Evolutionary conservation across 75 land plant species (phyloP).

Genomic region (Pinus taeda): DNA sequence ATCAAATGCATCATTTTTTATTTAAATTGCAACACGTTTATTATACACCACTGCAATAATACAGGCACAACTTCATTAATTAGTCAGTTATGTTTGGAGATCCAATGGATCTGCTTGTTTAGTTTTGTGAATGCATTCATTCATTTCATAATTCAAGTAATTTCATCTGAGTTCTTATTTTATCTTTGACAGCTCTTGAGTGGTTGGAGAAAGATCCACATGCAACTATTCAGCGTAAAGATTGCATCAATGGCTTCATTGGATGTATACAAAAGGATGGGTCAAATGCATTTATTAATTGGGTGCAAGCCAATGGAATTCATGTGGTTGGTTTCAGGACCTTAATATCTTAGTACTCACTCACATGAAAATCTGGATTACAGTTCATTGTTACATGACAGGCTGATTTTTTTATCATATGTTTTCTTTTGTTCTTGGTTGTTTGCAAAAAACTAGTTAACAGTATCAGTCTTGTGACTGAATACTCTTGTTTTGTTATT

Average conservation of each 20-base stretch:
- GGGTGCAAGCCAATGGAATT: slow-evolving; percentile 71
- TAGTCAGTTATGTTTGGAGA: background rate
- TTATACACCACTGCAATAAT: background rate
- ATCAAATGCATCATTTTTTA: background rate
- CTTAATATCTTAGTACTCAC: background rate
- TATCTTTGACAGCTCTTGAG: slow-evolving; percentile 48
- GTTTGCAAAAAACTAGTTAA: background rate
- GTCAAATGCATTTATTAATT: slow-evolving; percentile 68
- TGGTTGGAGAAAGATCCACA: slow-evolving; percentile 81
- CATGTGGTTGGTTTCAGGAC: slow-evolving; percentile 40
- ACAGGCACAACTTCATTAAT: background rate
- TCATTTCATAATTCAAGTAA: background rate
- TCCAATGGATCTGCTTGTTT: background rate
- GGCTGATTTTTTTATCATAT: background rate
- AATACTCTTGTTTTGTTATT: background rate
- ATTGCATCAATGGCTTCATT: slow-evolving; percentile 80
- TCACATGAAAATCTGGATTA: background rate
- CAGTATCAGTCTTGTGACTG: too few relatives aligned
- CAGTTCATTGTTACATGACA: background rate
- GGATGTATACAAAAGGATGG: slow-evolving; percentile 78
- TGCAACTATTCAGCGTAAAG: slow-evolving; percentile 65
- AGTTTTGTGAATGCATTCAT: background rate
- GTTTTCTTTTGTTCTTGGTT: background rate
- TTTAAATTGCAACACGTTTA: background rate
- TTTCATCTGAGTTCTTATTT: background rate